phyloP scores from a whole-genome alignment of 176 grass and related monocot genomes.

The Carex myosuroides region DNA sequence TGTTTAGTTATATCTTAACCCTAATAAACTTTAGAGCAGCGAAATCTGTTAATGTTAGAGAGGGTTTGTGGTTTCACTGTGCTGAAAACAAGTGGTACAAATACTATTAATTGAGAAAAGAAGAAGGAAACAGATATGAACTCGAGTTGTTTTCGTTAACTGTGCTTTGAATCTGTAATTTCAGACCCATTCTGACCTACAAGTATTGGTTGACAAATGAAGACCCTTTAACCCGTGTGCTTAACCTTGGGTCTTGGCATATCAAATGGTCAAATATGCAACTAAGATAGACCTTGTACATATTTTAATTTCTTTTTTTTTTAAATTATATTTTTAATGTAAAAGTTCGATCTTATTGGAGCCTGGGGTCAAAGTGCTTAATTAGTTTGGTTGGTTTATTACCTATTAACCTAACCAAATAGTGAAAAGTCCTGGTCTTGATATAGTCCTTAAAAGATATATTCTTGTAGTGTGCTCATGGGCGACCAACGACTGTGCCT shows the following conservation, averaged over 20 bases:
- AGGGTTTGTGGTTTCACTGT: neutral
- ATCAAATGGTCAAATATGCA: neutral
- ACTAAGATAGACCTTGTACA: neutral
- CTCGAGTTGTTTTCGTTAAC: neutral
- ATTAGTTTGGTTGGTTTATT: neutral
- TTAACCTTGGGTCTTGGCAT: neutral
- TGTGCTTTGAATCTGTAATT: neutral
- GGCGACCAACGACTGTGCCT: conserved; percentile 76
- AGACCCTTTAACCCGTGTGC: neutral
- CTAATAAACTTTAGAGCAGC: neutral
- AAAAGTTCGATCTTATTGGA: neutral
- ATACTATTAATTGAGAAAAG: neutral
- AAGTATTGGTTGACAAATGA: neutral
- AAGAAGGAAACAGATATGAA: neutral
- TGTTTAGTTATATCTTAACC: neutral
- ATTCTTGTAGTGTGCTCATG: conserved; percentile 77
- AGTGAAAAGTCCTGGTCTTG: neutral
- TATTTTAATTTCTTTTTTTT: neutral
- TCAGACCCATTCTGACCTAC: neutral
- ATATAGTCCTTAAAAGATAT: neutral
- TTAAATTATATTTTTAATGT: neutral
- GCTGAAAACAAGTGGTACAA: neutral
- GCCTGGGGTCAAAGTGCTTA: neutral
- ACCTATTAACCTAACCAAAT: neutral
- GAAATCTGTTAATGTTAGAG: neutral